Evolutionary conservation across 345 rosid species (phyloP).

Genomic region (Heritiera fomes): DNA sequence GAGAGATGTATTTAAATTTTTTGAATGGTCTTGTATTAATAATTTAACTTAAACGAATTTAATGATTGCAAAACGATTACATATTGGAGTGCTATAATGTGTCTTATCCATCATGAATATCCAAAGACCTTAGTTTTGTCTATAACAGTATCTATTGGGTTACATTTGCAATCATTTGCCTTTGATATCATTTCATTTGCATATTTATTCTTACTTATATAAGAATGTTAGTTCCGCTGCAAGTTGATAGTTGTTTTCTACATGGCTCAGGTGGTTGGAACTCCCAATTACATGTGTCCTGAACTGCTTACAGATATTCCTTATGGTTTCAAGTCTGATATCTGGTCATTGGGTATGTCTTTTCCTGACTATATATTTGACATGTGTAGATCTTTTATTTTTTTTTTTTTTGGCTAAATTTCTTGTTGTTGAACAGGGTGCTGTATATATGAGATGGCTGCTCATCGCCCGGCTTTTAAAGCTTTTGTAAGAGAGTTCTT

Average conservation of each 20-base stretch:
- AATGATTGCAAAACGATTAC: background rate
- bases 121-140: background rate
- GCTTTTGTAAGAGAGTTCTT: conserved; percentile 78
- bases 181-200: background rate
- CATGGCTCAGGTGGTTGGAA: conserved; percentile 87
- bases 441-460: conserved; percentile 99
- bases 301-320: conserved; percentile 97
- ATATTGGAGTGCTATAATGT: background rate
- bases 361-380: conserved; percentile 2
- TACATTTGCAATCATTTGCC: conserved; percentile 14
- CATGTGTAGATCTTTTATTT: background rate
- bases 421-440: conserved; percentile 67
- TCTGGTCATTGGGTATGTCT: conserved; percentile 91
- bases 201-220: conserved; percentile 1
- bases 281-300: conserved; percentile 99
- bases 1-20: background rate
- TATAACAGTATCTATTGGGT: background rate
- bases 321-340: conserved; percentile 97
- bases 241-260: conserved; percentile 16
- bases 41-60: background rate
- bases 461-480: conserved; percentile 95
- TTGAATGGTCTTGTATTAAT: conserved; percentile 10
- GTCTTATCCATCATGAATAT: background rate
- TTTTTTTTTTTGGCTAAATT: conserved; percentile 25
- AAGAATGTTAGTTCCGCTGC: conserved; percentile 19